phyloP scores from a whole-genome alignment of 2,329 filamentous ascomycete genomes.

The Incumbomyces delicatus region DNA sequence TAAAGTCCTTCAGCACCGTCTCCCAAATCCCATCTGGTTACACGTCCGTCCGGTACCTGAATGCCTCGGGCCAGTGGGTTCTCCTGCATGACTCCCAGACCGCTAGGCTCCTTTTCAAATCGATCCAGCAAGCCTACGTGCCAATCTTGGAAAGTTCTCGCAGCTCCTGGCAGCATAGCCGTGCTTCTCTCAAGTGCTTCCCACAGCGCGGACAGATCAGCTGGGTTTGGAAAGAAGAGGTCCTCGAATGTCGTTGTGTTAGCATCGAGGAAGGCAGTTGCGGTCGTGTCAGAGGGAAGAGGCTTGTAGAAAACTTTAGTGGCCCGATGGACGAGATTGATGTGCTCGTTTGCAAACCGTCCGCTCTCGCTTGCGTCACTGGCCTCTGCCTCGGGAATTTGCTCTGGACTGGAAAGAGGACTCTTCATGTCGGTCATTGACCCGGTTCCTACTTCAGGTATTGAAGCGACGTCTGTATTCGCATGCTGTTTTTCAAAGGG shows the following conservation, averaged over 20 bases:
- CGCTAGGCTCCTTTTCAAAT: constrained; percentile 26
- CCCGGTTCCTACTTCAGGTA: background rate
- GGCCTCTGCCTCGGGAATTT: constrained; percentile 12
- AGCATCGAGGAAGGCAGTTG: constrained; percentile 23
- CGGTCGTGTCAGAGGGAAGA: constrained; percentile 22
- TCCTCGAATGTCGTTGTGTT: constrained; percentile 39
- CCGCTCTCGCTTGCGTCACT: too few species aligned
- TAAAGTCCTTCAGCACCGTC: constrained; percentile 5
- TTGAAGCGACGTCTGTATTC: background rate
- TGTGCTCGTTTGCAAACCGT: constrained; percentile 12
- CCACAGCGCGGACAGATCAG: constrained; percentile 14
- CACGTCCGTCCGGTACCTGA: background rate
- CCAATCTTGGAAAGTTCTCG: constrained; percentile 46
- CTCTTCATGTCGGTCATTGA: background rate
- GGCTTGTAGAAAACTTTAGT: constrained; percentile 49
- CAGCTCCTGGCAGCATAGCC: constrained; percentile 38
- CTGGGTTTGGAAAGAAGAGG: constrained; percentile 28
- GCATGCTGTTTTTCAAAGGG: background rate
- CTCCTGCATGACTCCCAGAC: constrained; percentile 16
- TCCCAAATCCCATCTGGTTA: constrained; percentile 5
- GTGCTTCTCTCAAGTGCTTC: constrained; percentile 34
- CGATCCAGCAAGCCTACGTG: constrained; percentile 43
- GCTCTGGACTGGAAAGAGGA: background rate
- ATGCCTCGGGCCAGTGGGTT: constrained; percentile 13
- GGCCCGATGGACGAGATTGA: constrained; percentile 34